Evolutionary conservation across 192 early-diverging fungal genomes (phyloP).

Genomic region (Coemansia umbellata): DNA sequence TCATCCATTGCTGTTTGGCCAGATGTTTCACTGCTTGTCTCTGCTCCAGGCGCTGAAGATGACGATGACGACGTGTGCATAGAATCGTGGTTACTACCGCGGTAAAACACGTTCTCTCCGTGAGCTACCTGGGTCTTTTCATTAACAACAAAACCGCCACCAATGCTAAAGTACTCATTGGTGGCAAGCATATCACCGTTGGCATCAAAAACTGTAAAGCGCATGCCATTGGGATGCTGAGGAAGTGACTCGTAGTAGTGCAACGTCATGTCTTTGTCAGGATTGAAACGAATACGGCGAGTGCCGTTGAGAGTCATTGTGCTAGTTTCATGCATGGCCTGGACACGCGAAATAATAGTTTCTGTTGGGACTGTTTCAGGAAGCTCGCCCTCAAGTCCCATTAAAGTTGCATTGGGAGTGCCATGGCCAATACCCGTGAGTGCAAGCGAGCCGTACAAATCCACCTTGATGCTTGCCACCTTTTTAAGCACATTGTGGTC

Average conservation of each 20-base stretch:
- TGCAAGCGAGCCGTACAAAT: conserved; percentile 91
- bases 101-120: conserved; percentile 67
- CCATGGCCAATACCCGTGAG: conserved; percentile 94
- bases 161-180: conserved; percentile 95
- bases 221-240: conserved; percentile 95
- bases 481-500: conserved; percentile 61
- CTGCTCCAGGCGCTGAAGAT: background rate
- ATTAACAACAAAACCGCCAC: conserved; percentile 94
- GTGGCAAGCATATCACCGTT: conserved; percentile 83
- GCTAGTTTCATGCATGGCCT: conserved; percentile 70
- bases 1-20: conserved; percentile 51
- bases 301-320: conserved; percentile 69
- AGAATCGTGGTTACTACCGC: conserved; percentile 23
- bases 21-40: background rate
- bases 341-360: conserved; percentile 68
- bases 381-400: conserved; percentile 88
- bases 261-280: conserved; percentile 81
- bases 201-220: conserved; percentile 82
- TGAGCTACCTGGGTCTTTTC: conserved; percentile 78
- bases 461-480: conserved; percentile 65
- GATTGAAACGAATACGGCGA: conserved; percentile 78
- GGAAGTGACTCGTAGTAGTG: conserved; percentile 84
- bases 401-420: conserved; percentile 86
- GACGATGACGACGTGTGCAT: conserved; percentile 7
- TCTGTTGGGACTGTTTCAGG: conserved; percentile 81